Evolutionary conservation across 768 basidiomycete species (phyloP).

Genomic region (Antrodiella citrinella): DNA sequence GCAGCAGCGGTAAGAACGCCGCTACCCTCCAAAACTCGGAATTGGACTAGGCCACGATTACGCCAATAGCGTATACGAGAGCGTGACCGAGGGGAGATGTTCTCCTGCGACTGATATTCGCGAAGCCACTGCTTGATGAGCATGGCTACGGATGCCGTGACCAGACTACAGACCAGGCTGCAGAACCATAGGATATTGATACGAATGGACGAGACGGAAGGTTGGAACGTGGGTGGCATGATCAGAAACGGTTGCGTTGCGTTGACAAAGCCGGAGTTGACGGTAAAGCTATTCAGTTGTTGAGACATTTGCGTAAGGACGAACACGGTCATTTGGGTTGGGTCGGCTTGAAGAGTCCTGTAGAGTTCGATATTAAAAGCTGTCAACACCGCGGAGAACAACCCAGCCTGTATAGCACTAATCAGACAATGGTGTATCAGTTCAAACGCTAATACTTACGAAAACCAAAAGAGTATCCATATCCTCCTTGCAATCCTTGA

Average conservation of each 20-base stretch:
- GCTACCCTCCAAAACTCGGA: constrained; percentile 7
- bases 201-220: constrained; percentile 1
- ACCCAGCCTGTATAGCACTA: constrained; percentile 4
- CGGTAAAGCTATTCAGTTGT: constrained; percentile 6
- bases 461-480: constrained; percentile 5
- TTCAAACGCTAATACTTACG: not conserved
- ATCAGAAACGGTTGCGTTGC: constrained; percentile 1
- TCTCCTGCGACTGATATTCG: not conserved
- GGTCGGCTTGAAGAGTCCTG: constrained; percentile 4
- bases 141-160: constrained; percentile 20
- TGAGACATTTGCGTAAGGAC: constrained; percentile 6
- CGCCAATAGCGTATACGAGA: constrained; percentile 4
- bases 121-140: constrained; percentile 23
- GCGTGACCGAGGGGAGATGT: constrained; percentile 1
- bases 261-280: constrained; percentile 5
- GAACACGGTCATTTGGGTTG: not conserved
- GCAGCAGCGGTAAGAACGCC: constrained; percentile 5
- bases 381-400: constrained; percentile 11
- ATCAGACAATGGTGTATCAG: not conserved
- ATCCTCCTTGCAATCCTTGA: constrained; percentile 6
- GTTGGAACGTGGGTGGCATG: not conserved
- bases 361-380: constrained; percentile 6
- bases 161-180: constrained; percentile 17
- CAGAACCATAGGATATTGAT: constrained; percentile 21
- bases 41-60: not conserved